Evolutionary conservation across 768 basidiomycete genomes (phyloP).

Genomic region (Trametopsis cervina): DNA sequence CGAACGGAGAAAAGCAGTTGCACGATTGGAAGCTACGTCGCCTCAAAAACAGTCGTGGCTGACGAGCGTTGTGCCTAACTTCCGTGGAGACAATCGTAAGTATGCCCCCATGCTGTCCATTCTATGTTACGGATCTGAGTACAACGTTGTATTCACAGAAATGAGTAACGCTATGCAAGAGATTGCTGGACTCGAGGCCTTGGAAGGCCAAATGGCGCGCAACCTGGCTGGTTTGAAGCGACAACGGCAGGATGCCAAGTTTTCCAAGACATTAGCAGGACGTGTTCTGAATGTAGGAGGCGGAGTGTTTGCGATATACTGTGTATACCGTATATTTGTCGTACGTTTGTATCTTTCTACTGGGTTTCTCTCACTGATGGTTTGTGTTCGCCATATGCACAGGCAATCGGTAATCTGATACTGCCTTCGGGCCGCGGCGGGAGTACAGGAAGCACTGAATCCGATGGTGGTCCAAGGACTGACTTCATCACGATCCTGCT

Average conservation of each 20-base stretch:
- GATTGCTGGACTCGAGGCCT: conserved; percentile 53
- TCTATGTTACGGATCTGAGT: not conserved
- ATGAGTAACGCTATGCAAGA: conserved; percentile 41
- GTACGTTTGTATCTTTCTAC: conserved; percentile 41
- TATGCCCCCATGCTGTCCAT: not conserved
- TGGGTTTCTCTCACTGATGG: too few relatives aligned
- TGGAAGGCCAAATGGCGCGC: conserved; percentile 61
- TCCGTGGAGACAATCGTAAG: conserved; percentile 37
- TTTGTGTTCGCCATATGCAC: too few relatives aligned
- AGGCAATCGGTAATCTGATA: conserved; percentile 51
- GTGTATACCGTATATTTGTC: conserved; percentile 51
- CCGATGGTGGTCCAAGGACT: conserved; percentile 2
- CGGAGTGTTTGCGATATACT: conserved; percentile 59
- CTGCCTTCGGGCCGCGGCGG: conserved; percentile 22
- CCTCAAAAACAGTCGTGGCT: conserved; percentile 33
- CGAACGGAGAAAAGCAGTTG: conserved; percentile 29
- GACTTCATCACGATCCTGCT: conserved; percentile 38
- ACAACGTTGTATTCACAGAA: conserved; percentile 23
- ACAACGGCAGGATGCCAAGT: conserved; percentile 42
- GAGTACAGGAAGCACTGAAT: not conserved
- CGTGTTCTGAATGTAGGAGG: conserved; percentile 39
- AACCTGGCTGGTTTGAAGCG: conserved; percentile 46
- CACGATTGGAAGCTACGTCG: conserved; percentile 21
- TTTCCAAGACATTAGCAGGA: conserved; percentile 49
- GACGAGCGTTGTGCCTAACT: conserved; percentile 41